Conservation (phyloP, 2,329 filamentous ascomycete species). For the Aspergillus proliferans region DNA sequence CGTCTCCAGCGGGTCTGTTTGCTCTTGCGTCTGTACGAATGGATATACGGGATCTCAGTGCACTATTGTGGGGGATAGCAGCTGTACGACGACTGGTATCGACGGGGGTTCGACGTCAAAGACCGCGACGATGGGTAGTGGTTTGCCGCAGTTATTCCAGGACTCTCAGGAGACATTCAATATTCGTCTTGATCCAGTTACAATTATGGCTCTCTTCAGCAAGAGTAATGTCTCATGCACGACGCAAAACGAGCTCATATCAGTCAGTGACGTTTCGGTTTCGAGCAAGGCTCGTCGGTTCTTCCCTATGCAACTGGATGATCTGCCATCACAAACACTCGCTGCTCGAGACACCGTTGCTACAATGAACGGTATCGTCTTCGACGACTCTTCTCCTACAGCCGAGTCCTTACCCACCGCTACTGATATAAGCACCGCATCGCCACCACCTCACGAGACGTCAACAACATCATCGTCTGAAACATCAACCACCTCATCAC, state of each 20-base stretch:
- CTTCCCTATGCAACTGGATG: slow-evolving; percentile 3
- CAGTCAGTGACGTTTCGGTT: slow-evolving; percentile 58
- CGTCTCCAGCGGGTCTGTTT: slow-evolving; percentile 60
- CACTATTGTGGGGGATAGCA: slow-evolving; percentile 42
- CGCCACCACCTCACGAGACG: not conserved
- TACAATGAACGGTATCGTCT: slow-evolving; percentile 34
- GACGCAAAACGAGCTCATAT: slow-evolving; percentile 79
- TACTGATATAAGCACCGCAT: not conserved
- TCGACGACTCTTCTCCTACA: slow-evolving; percentile 15
- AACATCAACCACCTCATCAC: slow-evolving; percentile 17
- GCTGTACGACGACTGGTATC: slow-evolving; percentile 49
- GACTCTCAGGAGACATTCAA: slow-evolving; percentile 63
- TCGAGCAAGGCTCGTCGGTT: slow-evolving; percentile 22
- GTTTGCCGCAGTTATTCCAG: slow-evolving; percentile 67
- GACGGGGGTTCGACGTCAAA: slow-evolving; percentile 33
- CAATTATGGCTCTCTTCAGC: slow-evolving; percentile 71
- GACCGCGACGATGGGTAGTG: slow-evolving; percentile 74
- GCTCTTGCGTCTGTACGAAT: slow-evolving; percentile 82
- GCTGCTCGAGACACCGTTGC: slow-evolving; percentile 20
- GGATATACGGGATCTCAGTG: slow-evolving; percentile 69
- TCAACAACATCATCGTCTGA: not conserved
- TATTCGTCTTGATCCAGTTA: slow-evolving; percentile 64
- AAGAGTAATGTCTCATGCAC: slow-evolving; percentile 69
- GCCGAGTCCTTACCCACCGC: not conserved
- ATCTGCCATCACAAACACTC: slow-evolving; percentile 8